Conservation (phyloP, 352 stramenopile species). For the Thalassiosira exigua region DNA sequence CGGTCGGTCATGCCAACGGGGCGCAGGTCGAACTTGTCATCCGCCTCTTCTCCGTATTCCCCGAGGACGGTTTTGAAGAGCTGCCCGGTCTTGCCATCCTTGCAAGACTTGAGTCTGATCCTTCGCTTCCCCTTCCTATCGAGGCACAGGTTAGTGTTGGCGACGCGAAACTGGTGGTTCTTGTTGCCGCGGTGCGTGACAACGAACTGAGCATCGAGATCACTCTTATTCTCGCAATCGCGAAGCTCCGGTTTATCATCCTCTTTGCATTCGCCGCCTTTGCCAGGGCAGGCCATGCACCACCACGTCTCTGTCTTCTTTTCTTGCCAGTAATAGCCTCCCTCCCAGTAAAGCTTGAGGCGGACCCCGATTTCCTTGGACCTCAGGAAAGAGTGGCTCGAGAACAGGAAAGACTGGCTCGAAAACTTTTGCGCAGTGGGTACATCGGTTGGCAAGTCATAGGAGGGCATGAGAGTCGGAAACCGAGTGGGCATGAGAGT, state of each 20-base stretch:
- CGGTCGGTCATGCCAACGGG: slow-evolving; percentile 16
- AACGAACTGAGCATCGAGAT: slow-evolving; percentile 40
- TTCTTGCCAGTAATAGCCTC: slow-evolving; percentile 57
- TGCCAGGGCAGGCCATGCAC: slow-evolving; percentile 46
- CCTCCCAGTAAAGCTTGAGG: slow-evolving; percentile 49
- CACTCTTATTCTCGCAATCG: slow-evolving; percentile 33
- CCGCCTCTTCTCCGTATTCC: slow-evolving; percentile 2
- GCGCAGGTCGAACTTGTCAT: slow-evolving; percentile 40
- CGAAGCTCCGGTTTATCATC: slow-evolving; percentile 22
- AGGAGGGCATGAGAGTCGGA: not conserved
- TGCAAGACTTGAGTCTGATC: slow-evolving; percentile 42
- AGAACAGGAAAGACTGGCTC: not conserved
- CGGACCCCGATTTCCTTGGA: slow-evolving; percentile 18
- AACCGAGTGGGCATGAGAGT: not conserved
- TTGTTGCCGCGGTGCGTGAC: slow-evolving; percentile 1
- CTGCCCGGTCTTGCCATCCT: slow-evolving; percentile 14
- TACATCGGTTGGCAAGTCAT: not conserved
- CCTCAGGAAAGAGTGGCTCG: not conserved
- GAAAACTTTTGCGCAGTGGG: not conserved
- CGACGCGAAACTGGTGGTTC: slow-evolving; percentile 40
- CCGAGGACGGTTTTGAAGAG: slow-evolving; percentile 27
- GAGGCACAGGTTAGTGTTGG: slow-evolving; percentile 49
- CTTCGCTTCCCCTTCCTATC: slow-evolving; percentile 19
- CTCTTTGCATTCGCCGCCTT: slow-evolving; percentile 19
- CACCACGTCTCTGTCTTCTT: slow-evolving; percentile 32